Percentiles rank a stretch among this genome's conserved stretches.
These are phyloP conservation scores for Triticum aestivum DNA, from an alignment of 176 grass and related monocot species.

Conservation along the genomic window DNA sequence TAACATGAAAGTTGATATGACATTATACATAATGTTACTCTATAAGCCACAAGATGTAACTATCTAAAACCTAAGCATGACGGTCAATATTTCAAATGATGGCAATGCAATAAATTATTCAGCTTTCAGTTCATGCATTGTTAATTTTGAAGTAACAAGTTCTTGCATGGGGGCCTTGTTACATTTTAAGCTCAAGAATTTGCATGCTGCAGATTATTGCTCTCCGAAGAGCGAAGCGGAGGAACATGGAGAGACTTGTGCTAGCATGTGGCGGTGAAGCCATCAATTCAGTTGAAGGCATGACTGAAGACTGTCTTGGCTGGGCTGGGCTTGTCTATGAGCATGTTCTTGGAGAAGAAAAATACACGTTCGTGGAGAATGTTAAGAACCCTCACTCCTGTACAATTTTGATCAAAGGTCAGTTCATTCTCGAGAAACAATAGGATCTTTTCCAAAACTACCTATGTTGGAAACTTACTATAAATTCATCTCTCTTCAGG, in stretches of 20 bases:
- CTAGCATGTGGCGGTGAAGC: constrained; percentile 88
- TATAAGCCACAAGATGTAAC: not conserved
- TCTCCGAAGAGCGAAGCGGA: constrained; percentile 91
- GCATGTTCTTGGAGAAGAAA: constrained; percentile 95
- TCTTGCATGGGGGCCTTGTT: not conserved
- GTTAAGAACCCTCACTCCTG: constrained; percentile 94
- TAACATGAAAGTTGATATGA: not conserved
- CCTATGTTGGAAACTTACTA: not conserved
- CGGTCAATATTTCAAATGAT: not conserved
- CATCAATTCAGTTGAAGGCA: constrained; percentile 89
- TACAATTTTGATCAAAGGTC: constrained; percentile 99
- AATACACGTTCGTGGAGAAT: constrained; percentile 95
- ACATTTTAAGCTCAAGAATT: not conserved
- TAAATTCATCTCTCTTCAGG: constrained; percentile 49
- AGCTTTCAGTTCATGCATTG: not conserved
- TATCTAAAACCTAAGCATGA: not conserved
- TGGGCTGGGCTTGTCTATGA: constrained; percentile 98
- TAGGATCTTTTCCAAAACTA: constrained; percentile 14
- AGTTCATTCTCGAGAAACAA: constrained; percentile 8
- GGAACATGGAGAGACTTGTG: constrained; percentile 98
- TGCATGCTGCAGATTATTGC: constrained; percentile 75
- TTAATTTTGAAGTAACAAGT: not conserved
- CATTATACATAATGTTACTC: not conserved
- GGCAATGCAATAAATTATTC: not conserved
- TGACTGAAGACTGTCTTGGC: constrained; percentile 89